A percentile compares a stretch with the other conserved stretches of the same genome.
phyloP scores from a whole-genome alignment of 2,329 filamentous ascomycete species.

The Aspergillus hiratsukae region DNA sequence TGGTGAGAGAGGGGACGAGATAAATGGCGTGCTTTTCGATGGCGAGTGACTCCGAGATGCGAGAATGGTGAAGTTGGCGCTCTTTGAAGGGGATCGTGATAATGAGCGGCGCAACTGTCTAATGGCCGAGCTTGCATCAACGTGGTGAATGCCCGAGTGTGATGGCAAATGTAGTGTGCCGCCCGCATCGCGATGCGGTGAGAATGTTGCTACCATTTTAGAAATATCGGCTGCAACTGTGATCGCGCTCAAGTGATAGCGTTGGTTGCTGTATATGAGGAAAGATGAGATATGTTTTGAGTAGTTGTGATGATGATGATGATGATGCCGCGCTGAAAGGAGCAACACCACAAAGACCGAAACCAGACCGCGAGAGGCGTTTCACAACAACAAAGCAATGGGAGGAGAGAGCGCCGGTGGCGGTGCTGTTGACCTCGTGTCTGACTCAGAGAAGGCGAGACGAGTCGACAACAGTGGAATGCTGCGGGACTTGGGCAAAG shows the following conservation, averaged over 20 bases:
- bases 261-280: neutral
- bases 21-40: slow-evolving; percentile 47
- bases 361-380: slow-evolving; percentile 5
- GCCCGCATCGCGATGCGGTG: slow-evolving; percentile 52
- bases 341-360: neutral
- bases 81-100: slow-evolving; percentile 88
- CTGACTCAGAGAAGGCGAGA: slow-evolving; percentile 12
- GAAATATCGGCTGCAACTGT: neutral
- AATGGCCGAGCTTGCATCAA: slow-evolving; percentile 77
- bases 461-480: slow-evolving; percentile 24
- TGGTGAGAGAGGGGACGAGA: slow-evolving; percentile 55
- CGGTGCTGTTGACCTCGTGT: slow-evolving; percentile 10
- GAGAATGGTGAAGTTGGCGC: slow-evolving; percentile 62
- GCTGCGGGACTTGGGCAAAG: slow-evolving; percentile 19
- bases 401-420: slow-evolving; percentile 9
- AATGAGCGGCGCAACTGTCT: slow-evolving; percentile 80
- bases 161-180: slow-evolving; percentile 83
- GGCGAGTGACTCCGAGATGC: slow-evolving; percentile 45
- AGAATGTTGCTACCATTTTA: slow-evolving; percentile 46
- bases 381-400: slow-evolving; percentile 13
- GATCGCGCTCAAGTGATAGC: neutral
- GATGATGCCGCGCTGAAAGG: neutral
- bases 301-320: neutral
- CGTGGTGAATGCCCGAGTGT: slow-evolving; percentile 75
- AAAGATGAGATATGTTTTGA: neutral